These are phyloP conservation scores for Massariosphaeria phaeospora DNA, from an alignment of 495 filamentous ascomycete species.

Conservation along the genomic window DNA sequence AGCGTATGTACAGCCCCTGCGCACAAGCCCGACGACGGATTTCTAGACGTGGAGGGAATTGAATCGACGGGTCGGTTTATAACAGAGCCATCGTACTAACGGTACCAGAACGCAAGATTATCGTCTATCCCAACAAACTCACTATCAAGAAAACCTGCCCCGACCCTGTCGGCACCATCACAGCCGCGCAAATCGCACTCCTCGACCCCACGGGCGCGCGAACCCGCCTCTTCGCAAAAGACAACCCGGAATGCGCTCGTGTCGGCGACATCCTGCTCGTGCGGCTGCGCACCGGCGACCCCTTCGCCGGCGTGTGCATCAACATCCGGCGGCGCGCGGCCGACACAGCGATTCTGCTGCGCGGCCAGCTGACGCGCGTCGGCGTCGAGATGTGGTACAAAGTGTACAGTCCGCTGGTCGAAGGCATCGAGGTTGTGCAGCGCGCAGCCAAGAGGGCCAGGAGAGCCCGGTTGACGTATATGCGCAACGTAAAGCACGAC, in stretches of 20 bases:
- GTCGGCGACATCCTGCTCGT: conserved; percentile 89
- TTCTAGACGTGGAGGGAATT: background rate
- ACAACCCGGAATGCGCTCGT: conserved; percentile 67
- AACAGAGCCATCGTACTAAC: background rate
- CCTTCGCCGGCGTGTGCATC: conserved; percentile 82
- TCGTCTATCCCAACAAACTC: conserved; percentile 20
- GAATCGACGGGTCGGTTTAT: no score
- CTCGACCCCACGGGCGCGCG: conserved; percentile 84
- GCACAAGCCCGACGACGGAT: no score
- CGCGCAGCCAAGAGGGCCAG: conserved; percentile 74
- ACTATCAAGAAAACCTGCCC: conserved; percentile 35
- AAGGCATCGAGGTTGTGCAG: conserved; percentile 91
- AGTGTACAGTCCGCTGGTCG: conserved; percentile 80
- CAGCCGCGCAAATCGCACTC: conserved; percentile 57
- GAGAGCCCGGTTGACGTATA: conserved; percentile 83
- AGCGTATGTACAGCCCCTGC: no score
- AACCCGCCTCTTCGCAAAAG: conserved; percentile 69
- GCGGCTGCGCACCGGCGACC: conserved; percentile 74
- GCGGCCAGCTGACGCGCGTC: conserved; percentile 73
- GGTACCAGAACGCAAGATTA: conserved; percentile 1
- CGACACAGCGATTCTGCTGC: conserved; percentile 78
- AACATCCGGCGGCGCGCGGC: conserved; percentile 78
- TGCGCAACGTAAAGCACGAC: conserved; percentile 72
- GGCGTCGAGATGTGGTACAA: conserved; percentile 99
- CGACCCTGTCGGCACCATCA: conserved; percentile 59